phyloP scores from a whole-genome alignment of 306 rosid genomes.

The Medicago lupulina region DNA sequence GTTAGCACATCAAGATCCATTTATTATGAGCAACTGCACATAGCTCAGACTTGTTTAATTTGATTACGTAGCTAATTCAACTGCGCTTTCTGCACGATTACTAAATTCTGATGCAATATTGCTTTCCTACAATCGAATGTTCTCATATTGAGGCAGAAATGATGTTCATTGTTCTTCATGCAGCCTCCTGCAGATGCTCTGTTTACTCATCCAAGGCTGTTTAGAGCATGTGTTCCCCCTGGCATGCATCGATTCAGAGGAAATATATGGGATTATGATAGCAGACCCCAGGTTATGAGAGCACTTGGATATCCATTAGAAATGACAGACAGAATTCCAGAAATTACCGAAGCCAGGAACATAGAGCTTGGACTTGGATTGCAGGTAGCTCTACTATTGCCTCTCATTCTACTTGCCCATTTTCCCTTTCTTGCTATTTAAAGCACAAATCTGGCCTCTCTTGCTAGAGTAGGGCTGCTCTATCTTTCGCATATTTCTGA shows the following conservation, averaged over 20 bases:
- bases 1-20: slow-evolving; percentile 17
- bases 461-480: slow-evolving; percentile 18
- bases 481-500: slow-evolving; percentile 7
- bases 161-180: slow-evolving; percentile 45
- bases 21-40: neutral
- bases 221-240: slow-evolving; percentile 95
- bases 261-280: slow-evolving; percentile 91
- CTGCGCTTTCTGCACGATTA: slow-evolving; percentile 23
- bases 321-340: slow-evolving; percentile 72
- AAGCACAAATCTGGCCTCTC: neutral
- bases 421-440: slow-evolving; percentile 11
- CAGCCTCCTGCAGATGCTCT: slow-evolving; percentile 99
- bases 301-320: slow-evolving; percentile 76
- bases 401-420: slow-evolving; percentile 37
- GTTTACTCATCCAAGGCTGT: slow-evolving; percentile 91
- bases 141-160: slow-evolving; percentile 39
- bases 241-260: slow-evolving; percentile 98
- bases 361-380: slow-evolving; percentile 96
- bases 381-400: slow-evolving; percentile 59
- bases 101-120: slow-evolving; percentile 1
- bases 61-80: neutral
- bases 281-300: slow-evolving; percentile 76
- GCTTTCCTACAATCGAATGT: slow-evolving; percentile 25
- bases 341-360: slow-evolving; percentile 82
- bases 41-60: slow-evolving; percentile 28